A percentile compares a stretch with the other conserved stretches of the same genome.
phyloP scores from a whole-genome alignment of 768 basidiomycete genomes.

The Dacryopinax spathularia region DNA sequence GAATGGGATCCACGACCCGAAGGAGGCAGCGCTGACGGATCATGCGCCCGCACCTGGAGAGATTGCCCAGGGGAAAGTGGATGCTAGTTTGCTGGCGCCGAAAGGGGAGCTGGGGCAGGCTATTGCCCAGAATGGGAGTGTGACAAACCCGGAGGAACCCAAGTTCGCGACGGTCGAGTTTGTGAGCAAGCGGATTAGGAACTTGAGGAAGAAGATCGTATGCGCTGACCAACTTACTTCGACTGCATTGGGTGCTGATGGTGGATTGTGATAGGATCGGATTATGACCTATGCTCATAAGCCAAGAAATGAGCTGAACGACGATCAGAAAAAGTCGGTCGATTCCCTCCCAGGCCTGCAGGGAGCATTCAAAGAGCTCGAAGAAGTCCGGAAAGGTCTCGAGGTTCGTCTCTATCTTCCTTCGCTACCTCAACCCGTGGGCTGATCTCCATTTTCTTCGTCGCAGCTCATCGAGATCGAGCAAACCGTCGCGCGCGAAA shows the following conservation, averaged over 20 bases:
- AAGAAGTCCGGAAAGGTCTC: slow-evolving; percentile 68
- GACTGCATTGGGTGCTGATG: not conserved
- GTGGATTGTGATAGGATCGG: slow-evolving; percentile 38
- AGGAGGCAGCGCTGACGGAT: not conserved
- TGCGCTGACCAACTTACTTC: not conserved
- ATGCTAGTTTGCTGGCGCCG: not conserved
- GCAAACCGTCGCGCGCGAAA: not conserved
- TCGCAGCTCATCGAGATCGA: slow-evolving; percentile 14
- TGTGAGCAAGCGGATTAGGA: not conserved
- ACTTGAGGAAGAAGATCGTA: not conserved
- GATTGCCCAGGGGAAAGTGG: not conserved
- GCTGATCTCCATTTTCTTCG: not conserved
- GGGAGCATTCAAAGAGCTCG: slow-evolving; percentile 64
- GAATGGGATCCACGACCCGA: not conserved
- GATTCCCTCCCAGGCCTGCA: slow-evolving; percentile 64
- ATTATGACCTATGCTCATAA: slow-evolving; percentile 56
- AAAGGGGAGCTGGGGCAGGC: not conserved
- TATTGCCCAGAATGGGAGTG: not conserved
- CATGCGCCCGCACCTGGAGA: not conserved
- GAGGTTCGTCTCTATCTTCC: slow-evolving; percentile 44
- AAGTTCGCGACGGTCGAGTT: slow-evolving; percentile 2
- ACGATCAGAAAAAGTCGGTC: slow-evolving; percentile 67
- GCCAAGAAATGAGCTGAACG: slow-evolving; percentile 60
- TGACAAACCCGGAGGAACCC: not conserved
- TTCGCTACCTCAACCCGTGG: too few species aligned